phyloP scores from a whole-genome alignment of 2,329 filamentous ascomycete genomes.

The Trichoderma koningiopsis region DNA sequence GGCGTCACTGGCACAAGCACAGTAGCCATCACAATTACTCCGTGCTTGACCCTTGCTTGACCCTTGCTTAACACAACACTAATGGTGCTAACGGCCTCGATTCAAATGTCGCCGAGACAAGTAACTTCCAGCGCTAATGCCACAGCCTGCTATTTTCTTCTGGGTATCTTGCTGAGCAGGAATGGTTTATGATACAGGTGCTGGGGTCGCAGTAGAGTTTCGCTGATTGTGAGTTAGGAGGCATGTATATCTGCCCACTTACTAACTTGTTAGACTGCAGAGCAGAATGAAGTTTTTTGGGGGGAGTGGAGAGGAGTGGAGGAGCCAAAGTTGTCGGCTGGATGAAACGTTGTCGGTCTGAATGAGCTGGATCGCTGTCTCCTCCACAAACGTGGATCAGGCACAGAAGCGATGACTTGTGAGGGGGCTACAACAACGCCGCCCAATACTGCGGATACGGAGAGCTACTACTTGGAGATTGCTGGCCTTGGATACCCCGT shows the following conservation, averaged over 20 bases:
- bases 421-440: neutral
- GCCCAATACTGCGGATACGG: neutral
- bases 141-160: neutral
- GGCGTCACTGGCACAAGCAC: neutral
- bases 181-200: constrained; percentile 13
- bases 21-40: neutral
- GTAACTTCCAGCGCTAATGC: constrained; percentile 5
- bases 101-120: constrained; percentile 10
- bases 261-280: constrained; percentile 17
- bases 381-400: constrained; percentile 20
- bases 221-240: constrained; percentile 8
- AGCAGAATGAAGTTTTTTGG: neutral
- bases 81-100: constrained; percentile 8
- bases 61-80: constrained; percentile 3
- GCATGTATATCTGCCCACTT: constrained; percentile 3
- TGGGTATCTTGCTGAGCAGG: neutral
- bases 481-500: neutral
- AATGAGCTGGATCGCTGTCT: constrained; percentile 17
- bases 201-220: constrained; percentile 1
- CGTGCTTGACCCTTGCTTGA: neutral
- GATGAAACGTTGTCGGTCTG: constrained; percentile 22
- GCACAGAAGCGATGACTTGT: constrained; percentile 12
- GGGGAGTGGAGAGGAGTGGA: constrained; percentile 16
- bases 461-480: neutral
- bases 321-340: neutral